Evolutionary conservation across 2,329 filamentous ascomycete species (phyloP), one percentile per base, ranked within the genome.

Genomic region (Pleoardoris graminearum): DNA sequence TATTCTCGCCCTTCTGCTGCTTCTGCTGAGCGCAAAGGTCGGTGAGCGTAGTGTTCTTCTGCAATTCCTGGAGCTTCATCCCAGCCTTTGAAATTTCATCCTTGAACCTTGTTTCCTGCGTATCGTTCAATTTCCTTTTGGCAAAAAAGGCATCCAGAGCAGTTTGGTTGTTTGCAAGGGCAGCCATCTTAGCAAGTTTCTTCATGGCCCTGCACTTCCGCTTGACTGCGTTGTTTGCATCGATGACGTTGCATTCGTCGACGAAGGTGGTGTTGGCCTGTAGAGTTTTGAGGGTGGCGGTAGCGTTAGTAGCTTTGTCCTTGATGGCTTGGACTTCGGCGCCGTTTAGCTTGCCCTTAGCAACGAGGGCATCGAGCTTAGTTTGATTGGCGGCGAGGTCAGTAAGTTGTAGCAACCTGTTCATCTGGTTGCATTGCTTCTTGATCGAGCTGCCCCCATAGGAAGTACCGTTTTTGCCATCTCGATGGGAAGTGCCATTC

Each of bases 41-140:
- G 4, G 58, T 62, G 7, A 71, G 58, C 1, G 68, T 69, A n/a
- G 62, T 63, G 48, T 71, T 71, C 4, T 51, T 43, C 45, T 61
- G 45, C 58, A 71, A 39, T 14, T 54, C 48, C 46, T 60, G 30
- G 25, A 71, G 49, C 55, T 64, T 65, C 2, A 57, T 55, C 11
- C 57, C 54, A 2, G 67, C 66, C 16, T 65, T 55, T 29, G 36
- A 45, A 23, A 65, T 57, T 45, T 58, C 57, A 7, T 60, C 59
- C 55, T 66, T 53, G 41, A 71, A 39, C 16, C 60, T 62, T 27
- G 54, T 54, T 7, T 65, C 48, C 17, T 61, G 50, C 1, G 61
- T 65, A 3, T 51, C 54, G 32, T 66, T 69, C 22, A 69, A 43
- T 8, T 54, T 43, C 43, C 63, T 62, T 51, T 60, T 63, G 10